Evolutionary conservation across 495 filamentous ascomycete genomes (phyloP), one percentile per base, ranked within the genome.

Genomic region (Neurospora sp.): DNA sequence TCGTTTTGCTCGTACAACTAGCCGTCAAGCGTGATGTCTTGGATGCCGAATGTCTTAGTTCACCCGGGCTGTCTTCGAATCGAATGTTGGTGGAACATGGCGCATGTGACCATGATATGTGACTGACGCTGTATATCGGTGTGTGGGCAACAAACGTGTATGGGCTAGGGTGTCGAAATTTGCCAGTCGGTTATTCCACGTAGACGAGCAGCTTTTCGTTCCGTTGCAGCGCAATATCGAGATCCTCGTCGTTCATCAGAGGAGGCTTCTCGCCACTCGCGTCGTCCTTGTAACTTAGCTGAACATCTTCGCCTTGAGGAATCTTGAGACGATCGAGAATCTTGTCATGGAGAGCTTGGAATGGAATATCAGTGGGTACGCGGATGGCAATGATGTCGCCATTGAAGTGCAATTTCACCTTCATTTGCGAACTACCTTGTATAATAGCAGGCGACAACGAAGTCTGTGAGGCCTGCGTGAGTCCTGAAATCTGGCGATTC

Each of bases 331-430:
- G 88, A 44, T 94, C 93, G 69, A 85, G 84, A 39, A 96, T 87
- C 77, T 93, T 93, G 71, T 98, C 94, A 72, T 90, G 91, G 48
- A 99, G 86, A 73, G 92, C 90, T 76, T 87, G 85, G 82, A 91
- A 94, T 74, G 84, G 88, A 75, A 97, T 92, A 53, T 95, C 91
- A 5, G 85, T 86, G 3, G 95, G 93, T 46, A 98, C 91, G 59
- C 94, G 90, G 77, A 99, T 94, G 53, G 94, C 91, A 76, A 97
- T 94, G 73, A 94, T 86, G 74, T 98, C 94, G 76, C 96, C 92
- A 74, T 92, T 88, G 83, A 93, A 96, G 82, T 91, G 94, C 44
- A 98, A 90, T 83, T 99, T 99, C 79, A 99, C 92, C 81, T 97
- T 98, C 82, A 97, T 89, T 85, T 78, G 79, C 8, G 80, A 75